These are phyloP conservation scores for Aschersonia sp. DNA, from an alignment of 2,329 filamentous ascomycete species.

Conservation along the genomic window DNA sequence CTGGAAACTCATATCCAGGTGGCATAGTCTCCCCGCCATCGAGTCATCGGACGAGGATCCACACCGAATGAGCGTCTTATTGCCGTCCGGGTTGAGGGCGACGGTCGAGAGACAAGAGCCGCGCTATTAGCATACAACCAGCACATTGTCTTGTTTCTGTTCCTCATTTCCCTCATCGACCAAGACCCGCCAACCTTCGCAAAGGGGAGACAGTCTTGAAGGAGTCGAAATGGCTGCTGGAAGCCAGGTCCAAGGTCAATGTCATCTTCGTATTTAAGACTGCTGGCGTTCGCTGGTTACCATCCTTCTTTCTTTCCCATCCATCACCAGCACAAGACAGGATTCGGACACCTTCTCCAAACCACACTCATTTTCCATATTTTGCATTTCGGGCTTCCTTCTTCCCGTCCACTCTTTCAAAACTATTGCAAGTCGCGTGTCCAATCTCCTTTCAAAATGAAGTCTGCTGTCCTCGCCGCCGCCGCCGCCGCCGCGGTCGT, in stretches of 20 bases:
- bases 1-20: background rate
- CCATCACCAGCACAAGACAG: conserved; percentile 5
- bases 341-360: conserved; percentile 2
- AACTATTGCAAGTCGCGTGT: background rate
- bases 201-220: background rate
- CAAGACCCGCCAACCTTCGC: conserved; percentile 1
- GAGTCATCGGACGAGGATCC: background rate
- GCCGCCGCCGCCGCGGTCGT: conserved; percentile 6
- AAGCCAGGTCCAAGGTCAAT: background rate
- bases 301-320: background rate
- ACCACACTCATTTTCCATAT: conserved; percentile 3
- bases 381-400: background rate
- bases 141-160: conserved; percentile 3
- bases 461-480: conserved; percentile 10
- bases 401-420: conserved; percentile 9
- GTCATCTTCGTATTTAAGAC: conserved; percentile 9
- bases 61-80: background rate
- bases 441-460: conserved; percentile 8
- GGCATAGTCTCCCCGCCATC: background rate
- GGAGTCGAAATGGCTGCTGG: background rate
- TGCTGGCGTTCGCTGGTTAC: conserved; percentile 3
- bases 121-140: background rate
- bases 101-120: conserved; percentile 2
- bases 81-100: background rate
- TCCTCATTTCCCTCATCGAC: conserved; percentile 7